These are phyloP conservation scores for Rhododendron mucronatum DNA, from an alignment of 148 eudicot species.

Conservation along the genomic window DNA sequence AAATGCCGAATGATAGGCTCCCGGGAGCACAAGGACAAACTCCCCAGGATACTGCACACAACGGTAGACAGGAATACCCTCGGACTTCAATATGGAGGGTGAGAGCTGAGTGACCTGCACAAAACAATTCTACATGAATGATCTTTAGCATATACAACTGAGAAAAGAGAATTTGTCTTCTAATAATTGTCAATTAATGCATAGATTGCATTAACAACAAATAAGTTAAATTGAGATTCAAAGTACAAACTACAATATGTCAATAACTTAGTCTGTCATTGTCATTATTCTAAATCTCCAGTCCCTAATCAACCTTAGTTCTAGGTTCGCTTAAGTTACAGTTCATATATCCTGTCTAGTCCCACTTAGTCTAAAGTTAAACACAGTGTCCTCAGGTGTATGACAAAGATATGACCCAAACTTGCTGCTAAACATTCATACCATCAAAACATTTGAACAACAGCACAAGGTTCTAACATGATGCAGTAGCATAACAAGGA, in stretches of 20 bases:
- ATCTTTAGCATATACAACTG: background rate
- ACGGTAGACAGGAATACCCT: slow-evolving; percentile 72
- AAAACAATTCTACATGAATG: background rate
- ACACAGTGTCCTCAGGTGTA: background rate
- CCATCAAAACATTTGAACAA: background rate
- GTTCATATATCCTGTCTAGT: background rate
- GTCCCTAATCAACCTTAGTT: background rate
- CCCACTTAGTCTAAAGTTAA: background rate
- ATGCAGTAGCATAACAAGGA: slow-evolving; percentile 6
- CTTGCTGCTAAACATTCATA: background rate
- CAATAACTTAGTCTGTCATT: background rate
- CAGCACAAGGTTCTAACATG: background rate
- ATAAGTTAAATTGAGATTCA: background rate
- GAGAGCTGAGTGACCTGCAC: slow-evolving; percentile 61
- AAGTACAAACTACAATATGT: background rate
- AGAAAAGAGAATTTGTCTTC: background rate
- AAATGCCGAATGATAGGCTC: slow-evolving; percentile 62
- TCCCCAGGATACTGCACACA: slow-evolving; percentile 64
- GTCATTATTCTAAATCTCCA: background rate
- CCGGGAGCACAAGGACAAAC: slow-evolving; percentile 60
- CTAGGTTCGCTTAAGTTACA: background rate
- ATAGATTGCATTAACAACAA: background rate
- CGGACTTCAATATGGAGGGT: slow-evolving; percentile 45
- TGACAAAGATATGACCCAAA: background rate
- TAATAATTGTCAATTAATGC: background rate